Evolutionary conservation across 768 basidiomycete species (phyloP).

Genomic region (Pholiota molesta): DNA sequence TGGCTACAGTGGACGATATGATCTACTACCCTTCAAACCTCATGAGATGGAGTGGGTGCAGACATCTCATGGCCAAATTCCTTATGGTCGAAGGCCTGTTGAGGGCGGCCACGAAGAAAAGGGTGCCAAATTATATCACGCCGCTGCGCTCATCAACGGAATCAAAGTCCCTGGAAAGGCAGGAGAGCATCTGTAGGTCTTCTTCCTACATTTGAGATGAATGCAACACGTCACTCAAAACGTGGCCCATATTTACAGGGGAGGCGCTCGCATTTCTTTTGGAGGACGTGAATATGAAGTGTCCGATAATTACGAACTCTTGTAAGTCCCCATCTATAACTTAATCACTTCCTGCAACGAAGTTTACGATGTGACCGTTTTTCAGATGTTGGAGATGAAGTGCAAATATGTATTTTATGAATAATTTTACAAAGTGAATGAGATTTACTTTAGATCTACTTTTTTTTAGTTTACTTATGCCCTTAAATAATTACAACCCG

Average conservation of each 20-base stretch:
- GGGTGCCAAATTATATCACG: constrained; percentile 72
- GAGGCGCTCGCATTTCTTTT: constrained; percentile 47
- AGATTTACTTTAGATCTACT: background rate
- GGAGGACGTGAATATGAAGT: constrained; percentile 45
- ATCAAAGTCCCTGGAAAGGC: constrained; percentile 75
- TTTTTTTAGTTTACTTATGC: too few relatives aligned
- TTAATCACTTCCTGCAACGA: constrained; percentile 1
- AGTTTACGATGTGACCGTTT: background rate
- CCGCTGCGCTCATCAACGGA: constrained; percentile 51
- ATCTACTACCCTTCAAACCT: constrained; percentile 71
- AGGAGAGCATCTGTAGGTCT: constrained; percentile 64
- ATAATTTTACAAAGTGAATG: background rate
- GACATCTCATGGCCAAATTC: constrained; percentile 62
- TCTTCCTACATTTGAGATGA: background rate
- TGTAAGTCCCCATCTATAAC: constrained; percentile 37
- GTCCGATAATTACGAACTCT: constrained; percentile 47
- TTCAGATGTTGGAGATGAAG: constrained; percentile 41
- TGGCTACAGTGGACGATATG: constrained; percentile 69
- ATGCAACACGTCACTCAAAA: too few relatives aligned
- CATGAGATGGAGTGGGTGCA: constrained; percentile 76
- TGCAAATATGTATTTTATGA: background rate
- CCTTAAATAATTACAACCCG: too few relatives aligned
- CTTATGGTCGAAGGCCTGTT: constrained; percentile 58
- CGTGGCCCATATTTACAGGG: constrained; percentile 31
- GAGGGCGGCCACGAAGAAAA: constrained; percentile 78